These are phyloP conservation scores for Sonneratia alba DNA, from an alignment of 345 rosid species.

Conservation along the genomic window DNA sequence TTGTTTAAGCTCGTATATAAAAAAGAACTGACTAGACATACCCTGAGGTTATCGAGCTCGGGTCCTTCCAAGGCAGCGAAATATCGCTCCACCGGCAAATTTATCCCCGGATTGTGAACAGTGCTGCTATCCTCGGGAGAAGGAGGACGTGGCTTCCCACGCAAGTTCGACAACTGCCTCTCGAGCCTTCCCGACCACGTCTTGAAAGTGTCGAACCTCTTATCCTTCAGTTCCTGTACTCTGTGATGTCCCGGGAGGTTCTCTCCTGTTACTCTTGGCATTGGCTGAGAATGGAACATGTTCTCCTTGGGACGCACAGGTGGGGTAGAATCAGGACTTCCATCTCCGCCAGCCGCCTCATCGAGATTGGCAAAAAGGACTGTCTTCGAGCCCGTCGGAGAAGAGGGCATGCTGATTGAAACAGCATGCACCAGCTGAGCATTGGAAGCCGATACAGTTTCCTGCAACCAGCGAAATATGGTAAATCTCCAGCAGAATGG, in stretches of 20 bases:
- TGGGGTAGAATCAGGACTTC: conserved; percentile 20
- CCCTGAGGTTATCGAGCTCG: conserved; percentile 76
- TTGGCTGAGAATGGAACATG: conserved; percentile 53
- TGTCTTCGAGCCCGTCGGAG: conserved; percentile 22
- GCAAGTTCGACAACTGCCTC: conserved; percentile 56
- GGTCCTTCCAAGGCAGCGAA: conserved; percentile 89
- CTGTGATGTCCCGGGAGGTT: conserved; percentile 17
- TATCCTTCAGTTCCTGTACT: conserved; percentile 34
- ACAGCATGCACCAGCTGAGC: conserved; percentile 30
- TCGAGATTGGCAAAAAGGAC: conserved; percentile 17
- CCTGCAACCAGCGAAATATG: not conserved
- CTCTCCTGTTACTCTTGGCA: conserved; percentile 31
- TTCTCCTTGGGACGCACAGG: conserved; percentile 16
- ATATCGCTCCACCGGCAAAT: conserved; percentile 60
- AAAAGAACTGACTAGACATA: conserved; percentile 11
- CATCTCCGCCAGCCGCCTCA: conserved; percentile 4
- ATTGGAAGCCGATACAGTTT: conserved; percentile 5
- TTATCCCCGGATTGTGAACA: conserved; percentile 21
- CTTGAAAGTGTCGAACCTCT: conserved; percentile 66
- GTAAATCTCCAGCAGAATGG: not conserved
- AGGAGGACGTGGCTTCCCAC: conserved; percentile 34
- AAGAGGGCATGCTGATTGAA: conserved; percentile 63
- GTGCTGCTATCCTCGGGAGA: conserved; percentile 17
- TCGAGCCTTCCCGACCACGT: conserved; percentile 86
- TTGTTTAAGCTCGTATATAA: no score